phyloP scores from a whole-genome alignment of 164 flowering plant genomes.

The Piper betle region DNA sequence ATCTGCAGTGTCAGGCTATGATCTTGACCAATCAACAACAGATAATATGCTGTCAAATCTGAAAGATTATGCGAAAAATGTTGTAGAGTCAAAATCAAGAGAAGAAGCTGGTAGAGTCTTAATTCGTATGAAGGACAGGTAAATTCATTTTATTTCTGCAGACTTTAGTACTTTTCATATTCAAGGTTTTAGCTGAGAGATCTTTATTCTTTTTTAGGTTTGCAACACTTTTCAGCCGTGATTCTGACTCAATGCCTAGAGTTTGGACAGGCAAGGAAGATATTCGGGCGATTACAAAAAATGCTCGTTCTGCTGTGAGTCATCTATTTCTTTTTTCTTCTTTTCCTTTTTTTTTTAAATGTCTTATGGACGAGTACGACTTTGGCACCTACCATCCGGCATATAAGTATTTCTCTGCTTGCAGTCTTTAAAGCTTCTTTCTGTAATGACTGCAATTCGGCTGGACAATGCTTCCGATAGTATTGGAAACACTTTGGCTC shows the following conservation, averaged over 20 bases:
- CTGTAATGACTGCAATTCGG: slow-evolving; percentile 82
- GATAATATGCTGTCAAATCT: slow-evolving; percentile 49
- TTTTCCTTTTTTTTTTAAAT: neutral
- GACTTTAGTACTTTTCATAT: no score
- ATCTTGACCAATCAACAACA: slow-evolving; percentile 49
- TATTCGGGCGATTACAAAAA: slow-evolving; percentile 72
- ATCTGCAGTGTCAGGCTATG: slow-evolving; percentile 68
- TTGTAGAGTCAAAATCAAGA: slow-evolving; percentile 69
- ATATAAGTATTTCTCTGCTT: slow-evolving; percentile 3
- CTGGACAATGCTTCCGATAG: slow-evolving; percentile 58
- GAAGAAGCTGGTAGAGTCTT: slow-evolving; percentile 92
- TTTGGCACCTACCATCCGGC: neutral
- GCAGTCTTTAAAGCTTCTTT: slow-evolving; percentile 88
- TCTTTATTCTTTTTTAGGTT: slow-evolving; percentile 30
- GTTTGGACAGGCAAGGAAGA: slow-evolving; percentile 98
- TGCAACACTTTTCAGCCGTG: slow-evolving; percentile 74
- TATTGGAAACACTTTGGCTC: slow-evolving; percentile 51
- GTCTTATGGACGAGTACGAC: neutral
- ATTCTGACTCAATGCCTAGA: slow-evolving; percentile 95
- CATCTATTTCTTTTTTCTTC: neutral
- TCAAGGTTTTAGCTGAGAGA: neutral
- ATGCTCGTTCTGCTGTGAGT: slow-evolving; percentile 79
- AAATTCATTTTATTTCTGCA: neutral
- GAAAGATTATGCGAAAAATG: slow-evolving; percentile 52
- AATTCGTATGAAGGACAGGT: slow-evolving; percentile 98